A percentile compares a stretch with the other conserved stretches of the same genome.
These are phyloP conservation scores for Conoideocrella luteorostrata DNA, from an alignment of 2,329 filamentous ascomycete species.

Conservation along the genomic window DNA sequence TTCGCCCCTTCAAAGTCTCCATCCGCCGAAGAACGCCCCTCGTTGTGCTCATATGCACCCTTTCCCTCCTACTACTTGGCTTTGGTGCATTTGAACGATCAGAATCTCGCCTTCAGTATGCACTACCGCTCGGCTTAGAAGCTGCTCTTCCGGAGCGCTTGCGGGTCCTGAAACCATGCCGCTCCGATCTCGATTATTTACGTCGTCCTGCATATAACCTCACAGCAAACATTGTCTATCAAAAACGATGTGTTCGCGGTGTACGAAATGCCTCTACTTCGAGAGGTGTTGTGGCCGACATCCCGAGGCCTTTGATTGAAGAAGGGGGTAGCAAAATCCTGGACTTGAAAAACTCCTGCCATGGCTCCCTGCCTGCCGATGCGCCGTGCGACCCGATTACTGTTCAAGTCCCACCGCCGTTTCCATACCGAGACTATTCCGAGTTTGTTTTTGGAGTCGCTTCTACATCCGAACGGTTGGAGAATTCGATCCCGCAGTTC, in stretches of 20 bases:
- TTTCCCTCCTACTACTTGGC: constrained; percentile 4
- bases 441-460: constrained; percentile 54
- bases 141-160: constrained; percentile 13
- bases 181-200: constrained; percentile 22
- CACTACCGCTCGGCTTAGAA: constrained; percentile 16
- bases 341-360: constrained; percentile 21
- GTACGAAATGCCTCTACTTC: constrained; percentile 25
- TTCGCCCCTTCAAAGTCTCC: constrained; percentile 8
- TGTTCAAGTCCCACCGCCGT: constrained; percentile 39
- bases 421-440: constrained; percentile 35
- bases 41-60: neutral
- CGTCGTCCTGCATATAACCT: constrained; percentile 25
- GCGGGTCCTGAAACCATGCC: constrained; percentile 16
- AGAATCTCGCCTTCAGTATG: constrained; percentile 9
- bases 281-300: constrained; percentile 29
- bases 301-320: constrained; percentile 31
- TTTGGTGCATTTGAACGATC: constrained; percentile 8
- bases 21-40: constrained; percentile 4
- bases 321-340: constrained; percentile 20
- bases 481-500: constrained; percentile 44
- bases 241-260: constrained; percentile 37
- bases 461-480: constrained; percentile 43
- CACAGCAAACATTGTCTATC: constrained; percentile 36
- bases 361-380: constrained; percentile 8
- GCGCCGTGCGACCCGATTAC: constrained; percentile 34